A percentile compares a stretch with the other conserved stretches of the same genome.
Evolutionary conservation across 2,329 filamentous ascomycete genomes (phyloP).

Genomic region (Aspergillus jensenii): DNA sequence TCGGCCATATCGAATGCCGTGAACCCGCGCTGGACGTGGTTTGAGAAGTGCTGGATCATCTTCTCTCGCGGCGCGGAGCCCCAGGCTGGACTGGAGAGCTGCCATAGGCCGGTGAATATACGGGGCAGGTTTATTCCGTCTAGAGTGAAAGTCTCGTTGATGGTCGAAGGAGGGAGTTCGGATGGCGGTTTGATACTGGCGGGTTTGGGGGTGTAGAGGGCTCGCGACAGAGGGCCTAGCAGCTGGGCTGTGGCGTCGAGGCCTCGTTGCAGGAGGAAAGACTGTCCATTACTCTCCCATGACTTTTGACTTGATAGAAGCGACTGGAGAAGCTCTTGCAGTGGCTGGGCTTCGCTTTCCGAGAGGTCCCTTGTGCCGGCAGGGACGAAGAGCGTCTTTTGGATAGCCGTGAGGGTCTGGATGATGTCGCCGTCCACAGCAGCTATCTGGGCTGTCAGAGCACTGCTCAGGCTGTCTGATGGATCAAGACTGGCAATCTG

Average conservation of each 20-base stretch:
- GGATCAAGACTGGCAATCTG: neutral
- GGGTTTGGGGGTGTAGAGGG: neutral
- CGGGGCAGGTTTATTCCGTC: neutral
- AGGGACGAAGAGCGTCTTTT: neutral
- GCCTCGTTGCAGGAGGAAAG: neutral
- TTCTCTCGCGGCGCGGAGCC: neutral
- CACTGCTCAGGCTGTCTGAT: too few relatives aligned
- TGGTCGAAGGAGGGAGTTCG: neutral
- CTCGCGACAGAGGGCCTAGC: neutral
- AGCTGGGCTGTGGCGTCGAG: neutral
- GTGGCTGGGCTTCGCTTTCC: neutral
- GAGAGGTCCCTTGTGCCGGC: neutral
- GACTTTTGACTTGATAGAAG: neutral
- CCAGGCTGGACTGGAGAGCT: conserved; percentile 4
- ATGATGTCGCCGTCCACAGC: neutral
- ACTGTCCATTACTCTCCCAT: neutral
- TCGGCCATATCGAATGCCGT: conserved; percentile 7
- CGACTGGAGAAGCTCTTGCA: neutral
- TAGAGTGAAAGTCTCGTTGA: neutral
- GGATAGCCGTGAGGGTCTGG: neutral
- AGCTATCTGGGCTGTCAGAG: neutral
- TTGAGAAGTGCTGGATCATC: conserved; percentile 1
- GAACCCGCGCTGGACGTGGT: neutral
- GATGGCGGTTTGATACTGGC: neutral
- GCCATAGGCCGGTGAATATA: conserved; percentile 1